Evolutionary conservation across 176 grass and related monocot genomes (phyloP).

Genomic region (Phoenix roebelenii): DNA sequence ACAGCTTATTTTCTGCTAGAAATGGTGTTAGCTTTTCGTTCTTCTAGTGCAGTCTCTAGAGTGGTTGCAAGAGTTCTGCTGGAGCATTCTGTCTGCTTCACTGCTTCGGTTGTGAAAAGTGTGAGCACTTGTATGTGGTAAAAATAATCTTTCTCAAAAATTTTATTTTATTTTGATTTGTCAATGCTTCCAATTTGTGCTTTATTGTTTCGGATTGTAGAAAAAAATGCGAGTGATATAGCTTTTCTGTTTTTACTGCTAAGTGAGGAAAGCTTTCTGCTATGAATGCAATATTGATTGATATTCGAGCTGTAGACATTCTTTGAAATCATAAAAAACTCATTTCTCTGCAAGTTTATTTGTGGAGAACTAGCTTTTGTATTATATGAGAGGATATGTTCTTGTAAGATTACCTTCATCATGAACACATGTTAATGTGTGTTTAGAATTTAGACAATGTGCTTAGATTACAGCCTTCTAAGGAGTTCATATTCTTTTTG

Average conservation of each 20-base stretch:
- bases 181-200: conserved; percentile 4
- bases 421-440: no score
- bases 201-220: conserved; percentile 21
- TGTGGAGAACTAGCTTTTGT: no score
- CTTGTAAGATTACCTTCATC: no score
- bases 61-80: neutral
- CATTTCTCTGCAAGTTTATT: no score
- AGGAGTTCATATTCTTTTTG: no score
- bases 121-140: conserved; percentile 6
- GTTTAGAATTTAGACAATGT: no score
- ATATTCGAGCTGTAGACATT: no score
- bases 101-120: conserved; percentile 2
- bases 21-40: conserved; percentile 38
- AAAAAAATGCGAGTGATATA: conserved; percentile 12
- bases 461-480: no score
- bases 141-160: conserved; percentile 1
- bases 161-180: conserved; percentile 10
- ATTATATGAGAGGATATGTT: no score
- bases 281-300: neutral
- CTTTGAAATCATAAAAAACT: no score
- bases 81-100: neutral
- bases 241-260: neutral
- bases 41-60: conserved; percentile 20
- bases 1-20: conserved; percentile 70
- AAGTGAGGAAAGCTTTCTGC: neutral